These are phyloP conservation scores for Yamadazyma scolyti DNA, from an alignment of 805 yeast genomes.

Conservation along the genomic window DNA sequence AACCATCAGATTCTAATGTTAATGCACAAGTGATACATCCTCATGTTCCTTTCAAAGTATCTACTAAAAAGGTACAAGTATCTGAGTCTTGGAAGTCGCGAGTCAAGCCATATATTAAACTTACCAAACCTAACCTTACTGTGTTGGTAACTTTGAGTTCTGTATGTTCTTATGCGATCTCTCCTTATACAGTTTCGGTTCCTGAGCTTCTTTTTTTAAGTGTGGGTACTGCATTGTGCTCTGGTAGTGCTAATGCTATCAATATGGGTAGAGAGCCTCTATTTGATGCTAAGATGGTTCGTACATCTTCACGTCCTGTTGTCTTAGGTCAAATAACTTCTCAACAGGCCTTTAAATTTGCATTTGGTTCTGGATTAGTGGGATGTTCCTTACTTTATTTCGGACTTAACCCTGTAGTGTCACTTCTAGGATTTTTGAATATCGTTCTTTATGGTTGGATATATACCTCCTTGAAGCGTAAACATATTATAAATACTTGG, in stretches of 20 bases:
- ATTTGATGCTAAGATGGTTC: constrained; percentile 79
- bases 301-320: constrained; percentile 88
- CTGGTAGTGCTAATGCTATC: constrained; percentile 94
- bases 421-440: constrained; percentile 74
- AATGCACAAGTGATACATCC: constrained; percentile 23
- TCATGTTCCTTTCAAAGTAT: constrained; percentile 59
- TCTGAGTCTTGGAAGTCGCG: constrained; percentile 28
- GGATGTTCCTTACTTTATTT: constrained; percentile 67
- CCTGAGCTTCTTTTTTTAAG: constrained; percentile 70
- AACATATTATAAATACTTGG: constrained; percentile 89
- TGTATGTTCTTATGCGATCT: constrained; percentile 88
- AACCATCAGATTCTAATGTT: constrained; percentile 31
- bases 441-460: constrained; percentile 84
- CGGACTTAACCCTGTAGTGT: constrained; percentile 87
- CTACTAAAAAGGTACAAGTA: constrained; percentile 25
- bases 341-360: constrained; percentile 74
- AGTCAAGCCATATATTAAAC: constrained; percentile 64
- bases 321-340: constrained; percentile 79
- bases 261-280: constrained; percentile 96
- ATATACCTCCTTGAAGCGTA: constrained; percentile 86
- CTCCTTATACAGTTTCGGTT: constrained; percentile 78
- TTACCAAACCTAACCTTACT: constrained; percentile 89
- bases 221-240: constrained; percentile 79
- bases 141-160: constrained; percentile 86
- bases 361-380: constrained; percentile 63